Conservation (phyloP, 176 grass and related monocot species). For the Bothriochloa decipiens region DNA sequence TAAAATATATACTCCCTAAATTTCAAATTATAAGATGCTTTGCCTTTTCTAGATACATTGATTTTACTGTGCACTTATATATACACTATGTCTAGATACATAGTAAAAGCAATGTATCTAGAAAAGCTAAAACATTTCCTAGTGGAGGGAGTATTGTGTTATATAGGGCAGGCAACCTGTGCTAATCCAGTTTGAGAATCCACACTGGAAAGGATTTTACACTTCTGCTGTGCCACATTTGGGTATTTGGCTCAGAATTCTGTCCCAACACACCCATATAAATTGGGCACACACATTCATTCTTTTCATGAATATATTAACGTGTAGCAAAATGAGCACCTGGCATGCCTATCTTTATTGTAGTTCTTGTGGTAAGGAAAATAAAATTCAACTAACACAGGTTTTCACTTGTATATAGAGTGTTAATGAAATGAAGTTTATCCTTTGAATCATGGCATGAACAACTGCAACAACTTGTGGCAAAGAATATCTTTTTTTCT, state of each 20-base stretch:
- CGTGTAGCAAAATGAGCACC: neutral
- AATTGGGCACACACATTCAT: neutral
- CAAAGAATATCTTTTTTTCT: conserved; percentile 7
- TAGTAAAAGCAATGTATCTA: neutral
- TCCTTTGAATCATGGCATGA: neutral
- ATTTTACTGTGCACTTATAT: no score
- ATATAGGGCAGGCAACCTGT: neutral
- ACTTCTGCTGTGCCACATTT: neutral
- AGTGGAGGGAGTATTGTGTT: neutral
- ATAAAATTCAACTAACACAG: neutral
- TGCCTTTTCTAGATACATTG: no score
- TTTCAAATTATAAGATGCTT: neutral
- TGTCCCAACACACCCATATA: neutral
- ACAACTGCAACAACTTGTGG: conserved; percentile 9
- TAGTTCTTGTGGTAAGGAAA: neutral
- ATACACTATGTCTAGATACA: no score
- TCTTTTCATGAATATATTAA: conserved; percentile 5
- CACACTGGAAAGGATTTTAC: conserved; percentile 12
- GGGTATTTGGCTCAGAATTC: neutral
- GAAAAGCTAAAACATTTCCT: neutral
- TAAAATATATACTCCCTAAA: neutral
- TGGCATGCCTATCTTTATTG: neutral
- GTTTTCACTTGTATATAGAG: neutral
- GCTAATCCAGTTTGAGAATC: neutral
- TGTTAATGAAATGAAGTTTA: neutral